Conservation (phyloP, 768 basidiomycete genomes). For the Mycena rosella region DNA sequence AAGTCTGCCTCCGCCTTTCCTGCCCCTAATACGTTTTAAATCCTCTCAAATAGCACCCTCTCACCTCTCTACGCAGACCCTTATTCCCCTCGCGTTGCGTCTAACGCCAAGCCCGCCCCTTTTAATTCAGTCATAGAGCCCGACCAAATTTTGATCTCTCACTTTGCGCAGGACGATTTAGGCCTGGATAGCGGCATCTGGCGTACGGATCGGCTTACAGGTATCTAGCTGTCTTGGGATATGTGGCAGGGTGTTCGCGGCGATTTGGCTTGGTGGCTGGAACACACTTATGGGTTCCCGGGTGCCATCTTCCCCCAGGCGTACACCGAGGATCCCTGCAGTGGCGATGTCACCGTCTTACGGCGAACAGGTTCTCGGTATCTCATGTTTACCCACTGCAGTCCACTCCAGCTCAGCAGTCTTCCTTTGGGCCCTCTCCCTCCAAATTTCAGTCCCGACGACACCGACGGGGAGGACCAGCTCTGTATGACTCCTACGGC, state of each 20-base stretch:
- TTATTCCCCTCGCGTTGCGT: background rate
- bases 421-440: constrained; percentile 68
- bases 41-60: background rate
- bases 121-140: background rate
- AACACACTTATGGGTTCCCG: constrained; percentile 17
- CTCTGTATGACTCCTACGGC: background rate
- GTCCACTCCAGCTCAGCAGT: constrained; percentile 53
- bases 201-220: background rate
- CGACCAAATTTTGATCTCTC: background rate
- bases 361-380: constrained; percentile 59
- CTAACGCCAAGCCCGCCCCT: background rate
- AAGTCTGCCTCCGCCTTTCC: background rate
- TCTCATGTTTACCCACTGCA: constrained; percentile 68
- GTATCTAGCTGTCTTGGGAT: background rate
- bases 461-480: background rate
- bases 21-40: background rate
- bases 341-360: background rate
- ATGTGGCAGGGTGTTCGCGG: background rate
- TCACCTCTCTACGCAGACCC: background rate
- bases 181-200: background rate
- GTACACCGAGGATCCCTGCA: background rate
- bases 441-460: constrained; percentile 74
- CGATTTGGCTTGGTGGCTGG: constrained; percentile 11
- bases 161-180: background rate
- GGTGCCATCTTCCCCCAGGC: constrained; percentile 1